A percentile compares a stretch with the other conserved stretches of the same genome.
Conservation (phyloP, 768 basidiomycete species). For the Leccinum longicurvipes region DNA sequence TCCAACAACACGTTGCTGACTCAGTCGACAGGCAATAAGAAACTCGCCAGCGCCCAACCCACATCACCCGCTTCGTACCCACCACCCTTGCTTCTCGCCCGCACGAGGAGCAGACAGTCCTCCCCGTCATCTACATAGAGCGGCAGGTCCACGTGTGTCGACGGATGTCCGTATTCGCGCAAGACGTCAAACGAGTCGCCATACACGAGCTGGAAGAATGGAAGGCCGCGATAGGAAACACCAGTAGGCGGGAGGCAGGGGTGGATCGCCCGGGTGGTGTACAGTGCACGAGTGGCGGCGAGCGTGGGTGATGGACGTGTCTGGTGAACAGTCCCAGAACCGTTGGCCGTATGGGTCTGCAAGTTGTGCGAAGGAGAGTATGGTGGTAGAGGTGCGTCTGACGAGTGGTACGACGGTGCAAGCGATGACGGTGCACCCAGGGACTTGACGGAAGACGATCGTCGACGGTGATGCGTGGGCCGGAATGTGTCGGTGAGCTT, state of each 20-base stretch:
- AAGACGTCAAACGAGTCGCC: conserved; percentile 66
- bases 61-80: conserved; percentile 41
- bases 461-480: conserved; percentile 31
- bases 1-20: conserved; percentile 1
- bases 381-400: conserved; percentile 21
- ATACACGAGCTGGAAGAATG: conserved; percentile 69
- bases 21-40: conserved; percentile 59
- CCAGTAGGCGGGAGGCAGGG: conserved; percentile 61
- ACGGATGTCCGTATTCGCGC: conserved; percentile 77
- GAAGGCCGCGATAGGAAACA: conserved; percentile 67
- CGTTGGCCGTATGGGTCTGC: conserved; percentile 12
- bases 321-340: conserved; percentile 12
- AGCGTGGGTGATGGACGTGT: conserved; percentile 24
- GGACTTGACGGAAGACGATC: conserved; percentile 33
- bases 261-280: conserved; percentile 66
- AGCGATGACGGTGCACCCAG: conserved; percentile 31
- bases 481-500: conserved; percentile 32
- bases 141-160: conserved; percentile 67
- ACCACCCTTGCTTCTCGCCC: conserved; percentile 38
- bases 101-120: conserved; percentile 73
- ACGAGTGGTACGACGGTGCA: conserved; percentile 19
- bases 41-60: conserved; percentile 83
- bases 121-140: conserved; percentile 74
- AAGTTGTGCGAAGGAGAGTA: conserved; percentile 21
- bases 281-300: conserved; percentile 46